Percentiles rank a stretch among this genome's conserved stretches.
These are phyloP conservation scores for Fistulina hepatica DNA, from an alignment of 1,284 basidiomycete species.

Conservation along the genomic window DNA sequence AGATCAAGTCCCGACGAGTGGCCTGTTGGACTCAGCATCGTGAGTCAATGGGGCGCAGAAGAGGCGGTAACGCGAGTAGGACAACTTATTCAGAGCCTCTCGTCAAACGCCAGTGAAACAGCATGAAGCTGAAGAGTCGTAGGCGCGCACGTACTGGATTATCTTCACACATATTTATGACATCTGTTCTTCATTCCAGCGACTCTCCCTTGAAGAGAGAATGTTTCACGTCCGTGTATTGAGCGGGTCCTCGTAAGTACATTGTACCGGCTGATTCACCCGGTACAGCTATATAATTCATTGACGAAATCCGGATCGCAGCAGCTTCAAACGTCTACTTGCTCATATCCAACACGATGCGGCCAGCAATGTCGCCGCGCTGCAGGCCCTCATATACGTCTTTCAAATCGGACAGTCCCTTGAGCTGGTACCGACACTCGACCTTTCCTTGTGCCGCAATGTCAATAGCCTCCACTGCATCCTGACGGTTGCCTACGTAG, in stretches of 20 bases:
- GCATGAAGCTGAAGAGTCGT: no score
- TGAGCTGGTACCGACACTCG: constrained; percentile 42
- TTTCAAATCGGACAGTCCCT: constrained; percentile 43
- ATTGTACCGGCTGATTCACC: no score
- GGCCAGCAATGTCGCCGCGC: constrained; percentile 46
- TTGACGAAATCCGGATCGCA: no score
- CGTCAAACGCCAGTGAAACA: no score
- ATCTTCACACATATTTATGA: no score
- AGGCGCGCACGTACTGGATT: no score
- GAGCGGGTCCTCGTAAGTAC: no score
- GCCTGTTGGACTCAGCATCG: constrained; percentile 81
- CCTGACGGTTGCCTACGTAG: constrained; percentile 70
- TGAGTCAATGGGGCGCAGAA: constrained; percentile 88
- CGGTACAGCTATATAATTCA: no score
- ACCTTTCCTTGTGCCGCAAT: constrained; percentile 63
- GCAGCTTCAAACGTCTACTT: no score
- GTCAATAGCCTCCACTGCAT: constrained; percentile 60
- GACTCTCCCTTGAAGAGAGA: no score
- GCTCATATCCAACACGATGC: constrained; percentile 61
- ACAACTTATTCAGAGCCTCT: constrained; percentile 28
- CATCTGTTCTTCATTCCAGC: no score
- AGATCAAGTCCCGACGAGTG: constrained; percentile 46
- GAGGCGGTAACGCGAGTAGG: constrained; percentile 51
- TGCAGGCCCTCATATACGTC: constrained; percentile 49
- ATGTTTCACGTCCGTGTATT: no score